A percentile compares a stretch with the other conserved stretches of the same genome.
phyloP scores from a whole-genome alignment of 495 filamentous ascomycete genomes.

The Aspergillus heteromorphus region DNA sequence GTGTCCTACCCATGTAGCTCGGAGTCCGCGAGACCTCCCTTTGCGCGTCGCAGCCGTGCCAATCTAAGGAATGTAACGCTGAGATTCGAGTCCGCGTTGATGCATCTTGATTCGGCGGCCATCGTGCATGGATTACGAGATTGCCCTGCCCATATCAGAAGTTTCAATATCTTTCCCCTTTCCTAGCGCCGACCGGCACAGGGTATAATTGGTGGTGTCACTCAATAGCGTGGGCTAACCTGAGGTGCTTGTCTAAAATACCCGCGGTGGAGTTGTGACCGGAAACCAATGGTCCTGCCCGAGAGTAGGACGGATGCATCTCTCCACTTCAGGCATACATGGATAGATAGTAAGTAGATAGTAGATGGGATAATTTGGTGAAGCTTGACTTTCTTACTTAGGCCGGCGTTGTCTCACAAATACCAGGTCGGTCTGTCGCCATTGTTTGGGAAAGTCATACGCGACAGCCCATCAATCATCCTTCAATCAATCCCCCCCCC shows the following conservation, averaged over 20 bases:
- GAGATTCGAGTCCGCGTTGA: neutral
- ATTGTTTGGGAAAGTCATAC: neutral
- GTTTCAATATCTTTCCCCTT: neutral
- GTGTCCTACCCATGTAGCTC: neutral
- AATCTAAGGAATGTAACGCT: neutral
- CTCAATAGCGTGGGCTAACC: neutral
- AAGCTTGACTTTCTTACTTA: neutral
- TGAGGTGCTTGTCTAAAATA: neutral
- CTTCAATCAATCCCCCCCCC: too few relatives aligned
- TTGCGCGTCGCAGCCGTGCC: neutral
- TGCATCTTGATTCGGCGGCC: neutral
- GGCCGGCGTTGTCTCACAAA: neutral
- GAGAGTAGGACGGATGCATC: neutral
- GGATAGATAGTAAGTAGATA: too few relatives aligned
- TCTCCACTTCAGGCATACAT: slow-evolving; percentile 4
- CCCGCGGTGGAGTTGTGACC: slow-evolving; percentile 3
- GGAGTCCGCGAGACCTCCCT: neutral
- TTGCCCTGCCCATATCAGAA: neutral
- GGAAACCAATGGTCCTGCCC: slow-evolving; percentile 1
- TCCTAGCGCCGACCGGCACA: neutral
- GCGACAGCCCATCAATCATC: neutral
- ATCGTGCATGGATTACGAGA: neutral
- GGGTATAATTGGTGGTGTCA: neutral
- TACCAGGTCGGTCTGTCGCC: neutral
- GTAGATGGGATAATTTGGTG: too few relatives aligned